phyloP scores from a whole-genome alignment of 345 rosid species.

The Dovyalis caffra region DNA sequence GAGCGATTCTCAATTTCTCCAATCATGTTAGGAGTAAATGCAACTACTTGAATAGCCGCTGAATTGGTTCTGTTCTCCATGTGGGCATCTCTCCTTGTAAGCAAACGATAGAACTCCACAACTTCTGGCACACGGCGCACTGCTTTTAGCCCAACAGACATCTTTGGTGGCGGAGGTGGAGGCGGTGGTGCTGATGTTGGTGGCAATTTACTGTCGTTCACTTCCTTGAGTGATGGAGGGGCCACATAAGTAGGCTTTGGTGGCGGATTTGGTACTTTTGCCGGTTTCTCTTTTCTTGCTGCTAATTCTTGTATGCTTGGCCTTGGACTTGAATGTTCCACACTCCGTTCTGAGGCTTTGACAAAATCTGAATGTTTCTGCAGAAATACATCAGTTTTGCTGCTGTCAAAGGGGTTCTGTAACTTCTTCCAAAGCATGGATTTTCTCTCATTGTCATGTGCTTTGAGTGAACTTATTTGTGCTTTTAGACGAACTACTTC shows the following conservation, averaged over 20 bases:
- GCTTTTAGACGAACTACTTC: slow-evolving; percentile 70
- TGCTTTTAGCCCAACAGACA: slow-evolving; percentile 44
- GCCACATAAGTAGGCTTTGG: slow-evolving; percentile 27
- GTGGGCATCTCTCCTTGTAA: slow-evolving; percentile 62
- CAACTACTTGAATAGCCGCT: slow-evolving; percentile 35
- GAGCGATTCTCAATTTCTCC: slow-evolving; percentile 98
- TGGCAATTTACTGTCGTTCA: slow-evolving; percentile 23
- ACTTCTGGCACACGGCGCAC: slow-evolving; percentile 83
- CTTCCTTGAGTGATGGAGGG: slow-evolving; percentile 19
- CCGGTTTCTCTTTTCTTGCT: slow-evolving; percentile 26
- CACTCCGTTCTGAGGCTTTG: slow-evolving; percentile 34
- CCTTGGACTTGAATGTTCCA: slow-evolving; percentile 19
- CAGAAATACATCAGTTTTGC: slow-evolving; percentile 31
- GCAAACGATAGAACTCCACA: slow-evolving; percentile 73
- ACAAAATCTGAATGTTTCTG: slow-evolving; percentile 45
- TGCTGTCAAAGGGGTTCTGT: slow-evolving; percentile 52
- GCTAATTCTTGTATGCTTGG: slow-evolving; percentile 23
- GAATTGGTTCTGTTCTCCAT: slow-evolving; percentile 45
- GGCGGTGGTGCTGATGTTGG: slow-evolving; percentile 48
- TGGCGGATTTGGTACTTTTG: slow-evolving; percentile 37
- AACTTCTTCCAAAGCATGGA: slow-evolving; percentile 87
- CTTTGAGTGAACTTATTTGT: slow-evolving; percentile 65
- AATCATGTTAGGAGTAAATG: slow-evolving; percentile 67
- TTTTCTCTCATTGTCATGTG: slow-evolving; percentile 83
- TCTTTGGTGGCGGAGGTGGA: slow-evolving; percentile 68